These are phyloP conservation scores for Dentipellis fragilis DNA, from an alignment of 768 basidiomycete species.

Conservation along the genomic window DNA sequence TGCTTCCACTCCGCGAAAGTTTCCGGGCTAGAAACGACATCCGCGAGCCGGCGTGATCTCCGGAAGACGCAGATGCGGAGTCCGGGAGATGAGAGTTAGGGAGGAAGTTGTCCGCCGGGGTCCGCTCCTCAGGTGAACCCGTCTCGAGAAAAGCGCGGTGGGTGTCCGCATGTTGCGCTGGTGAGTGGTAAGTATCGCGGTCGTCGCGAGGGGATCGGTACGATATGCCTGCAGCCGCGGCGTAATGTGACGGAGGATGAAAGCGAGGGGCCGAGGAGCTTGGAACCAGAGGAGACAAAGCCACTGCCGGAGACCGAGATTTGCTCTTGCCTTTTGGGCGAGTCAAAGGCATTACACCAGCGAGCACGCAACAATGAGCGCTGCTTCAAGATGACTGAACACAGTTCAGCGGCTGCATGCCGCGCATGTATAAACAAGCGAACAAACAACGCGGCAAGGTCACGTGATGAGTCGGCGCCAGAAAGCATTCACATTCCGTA, in stretches of 20 bases:
- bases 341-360: conserved; percentile 10
- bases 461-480: conserved; percentile 5
- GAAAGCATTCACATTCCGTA: background rate
- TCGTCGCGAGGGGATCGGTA: conserved; percentile 5
- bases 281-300: conserved; percentile 7
- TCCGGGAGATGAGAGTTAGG: conserved; percentile 5
- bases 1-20: conserved; percentile 3
- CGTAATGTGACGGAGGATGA: conserved; percentile 26
- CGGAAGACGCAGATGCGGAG: conserved; percentile 11
- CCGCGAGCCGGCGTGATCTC: conserved; percentile 10
- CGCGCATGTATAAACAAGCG: conserved; percentile 4
- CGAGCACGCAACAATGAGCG: too few species aligned
- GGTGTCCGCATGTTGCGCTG: background rate
- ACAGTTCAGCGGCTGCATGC: background rate
- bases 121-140: background rate
- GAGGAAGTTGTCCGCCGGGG: background rate
- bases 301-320: conserved; percentile 12
- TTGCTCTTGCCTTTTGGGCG: conserved; percentile 6
- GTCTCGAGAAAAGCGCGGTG: background rate
- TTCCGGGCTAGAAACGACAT: conserved; percentile 10
- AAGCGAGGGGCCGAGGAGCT: conserved; percentile 16
- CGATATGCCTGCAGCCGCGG: conserved; percentile 22
- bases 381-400: background rate
- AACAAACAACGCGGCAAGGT: conserved; percentile 5
- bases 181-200: background rate